Conservation (phyloP, 257 asterid species). For the Solanum chiquidenum region DNA sequence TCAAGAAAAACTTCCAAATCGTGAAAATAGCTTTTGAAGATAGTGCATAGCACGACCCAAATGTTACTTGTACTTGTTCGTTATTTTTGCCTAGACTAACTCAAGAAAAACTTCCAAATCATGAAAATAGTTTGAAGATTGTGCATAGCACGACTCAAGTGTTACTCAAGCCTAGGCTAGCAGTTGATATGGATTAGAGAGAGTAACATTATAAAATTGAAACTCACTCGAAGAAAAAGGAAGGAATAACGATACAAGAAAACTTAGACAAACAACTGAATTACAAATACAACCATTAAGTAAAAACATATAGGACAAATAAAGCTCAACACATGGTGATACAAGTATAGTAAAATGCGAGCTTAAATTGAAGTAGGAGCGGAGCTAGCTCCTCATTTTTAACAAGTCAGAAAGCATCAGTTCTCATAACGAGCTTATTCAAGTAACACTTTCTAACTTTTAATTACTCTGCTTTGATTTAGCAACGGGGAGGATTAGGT, state of each 20-base stretch:
- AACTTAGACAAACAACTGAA: not conserved
- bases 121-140: not conserved
- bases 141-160: not conserved
- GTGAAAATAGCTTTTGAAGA: too few relatives aligned
- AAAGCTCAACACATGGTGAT: not conserved
- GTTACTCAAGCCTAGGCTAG: not conserved
- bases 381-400: not conserved
- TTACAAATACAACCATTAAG: not conserved
- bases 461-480: not conserved
- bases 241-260: not conserved
- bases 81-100: too few relatives aligned
- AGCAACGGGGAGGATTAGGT: constrained; percentile 31
- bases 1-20: too few relatives aligned
- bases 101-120: too few relatives aligned
- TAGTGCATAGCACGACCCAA: too few relatives aligned
- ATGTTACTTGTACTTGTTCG: too few relatives aligned
- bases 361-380: not conserved
- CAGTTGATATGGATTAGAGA: not conserved
- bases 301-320: not conserved
- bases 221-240: not conserved
- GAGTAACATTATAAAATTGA: not conserved
- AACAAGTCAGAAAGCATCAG: not conserved
- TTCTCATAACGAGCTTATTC: not conserved
- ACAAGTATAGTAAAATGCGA: not conserved
- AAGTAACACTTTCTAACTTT: not conserved